Evolutionary conservation across 108 stramenopile genomes (phyloP).

Genomic region (Fragilaria radians): DNA sequence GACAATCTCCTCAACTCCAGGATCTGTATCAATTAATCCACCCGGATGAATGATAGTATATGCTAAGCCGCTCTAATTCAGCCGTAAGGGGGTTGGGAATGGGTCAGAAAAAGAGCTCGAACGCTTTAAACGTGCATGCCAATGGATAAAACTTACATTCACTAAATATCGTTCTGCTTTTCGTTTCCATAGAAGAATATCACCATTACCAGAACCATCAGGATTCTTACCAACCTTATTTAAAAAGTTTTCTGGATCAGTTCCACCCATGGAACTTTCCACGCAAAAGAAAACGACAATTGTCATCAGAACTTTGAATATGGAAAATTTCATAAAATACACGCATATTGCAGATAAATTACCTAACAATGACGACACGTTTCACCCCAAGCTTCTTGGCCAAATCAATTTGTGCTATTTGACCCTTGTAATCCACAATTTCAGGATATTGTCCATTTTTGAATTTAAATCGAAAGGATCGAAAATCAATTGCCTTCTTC

Average conservation of each 20-base stretch:
- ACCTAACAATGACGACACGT: constrained; percentile 53
- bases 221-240: constrained; percentile 73
- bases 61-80: constrained; percentile 45
- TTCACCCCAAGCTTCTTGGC: constrained; percentile 77
- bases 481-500: constrained; percentile 50
- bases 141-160: constrained; percentile 19
- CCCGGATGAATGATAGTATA: constrained; percentile 91
- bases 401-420: constrained; percentile 73
- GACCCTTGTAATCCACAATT: constrained; percentile 68
- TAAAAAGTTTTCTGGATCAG: constrained; percentile 81
- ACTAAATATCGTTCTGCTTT: constrained; percentile 77
- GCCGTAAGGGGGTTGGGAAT: constrained; percentile 7
- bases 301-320: not conserved
- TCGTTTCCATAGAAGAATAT: constrained; percentile 89
- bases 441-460: constrained; percentile 60
- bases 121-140: not conserved
- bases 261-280: constrained; percentile 88
- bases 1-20: constrained; percentile 40
- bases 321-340: not conserved
- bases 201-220: constrained; percentile 55
- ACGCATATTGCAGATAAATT: not conserved
- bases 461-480: constrained; percentile 49
- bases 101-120: constrained; percentile 1
- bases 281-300: not conserved
- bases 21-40: constrained; percentile 62